Base-by-base conservation (phyloP, 2,329 filamentous ascomycete genomes). In the Colletotrichum sp. region DNA sequence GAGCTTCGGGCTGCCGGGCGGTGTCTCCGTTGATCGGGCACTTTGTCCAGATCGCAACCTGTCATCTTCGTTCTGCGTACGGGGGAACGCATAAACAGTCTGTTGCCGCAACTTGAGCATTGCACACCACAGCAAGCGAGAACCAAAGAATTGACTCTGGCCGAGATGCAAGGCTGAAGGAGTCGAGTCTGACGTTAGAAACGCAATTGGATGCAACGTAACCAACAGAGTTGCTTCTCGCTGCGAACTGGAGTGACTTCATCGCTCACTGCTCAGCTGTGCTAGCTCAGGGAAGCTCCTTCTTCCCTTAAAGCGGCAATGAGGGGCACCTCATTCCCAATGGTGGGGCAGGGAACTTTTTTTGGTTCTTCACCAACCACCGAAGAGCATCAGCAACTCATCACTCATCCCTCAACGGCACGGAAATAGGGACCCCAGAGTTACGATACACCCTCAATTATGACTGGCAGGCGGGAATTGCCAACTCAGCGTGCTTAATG, bases 281-380 rank as follows among this genome's bases (percentile, higher is more conserved):
- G 36, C n/a, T 36, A 74, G 72, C 69, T 74, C 16, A 38, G 24
- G 62, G 62, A 67, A 74, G 68, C 72, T 74, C 62, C 65, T 33
- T 67, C 31, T n/a, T 72, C 16, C 91, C 87, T 76, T 92, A 91
- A 59, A 93, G 90, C 57, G 93, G 92, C 76, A 93, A 93, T 13
- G 92, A n/a, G 85, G 89, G 80, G 90, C 93, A 76, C 86, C 86
- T 13, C 86, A 86, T 31, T 88, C 86, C 15, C 16, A 34, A 89
- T 82, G 69, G 90, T 88, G 55, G 93, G 87, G 80, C 93, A 93
- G 78, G 81, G 64, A 65, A 64, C 61, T 64, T 74, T 70, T 69
- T 58, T 66, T 72, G 55, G 67, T 76, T 75, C 75, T 75, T 76
- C 70, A 75, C 75, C 73, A 75, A 69, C 75, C 75, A 73, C 73